Percentiles rank a stretch among this genome's conserved stretches.
phyloP scores from a whole-genome alignment of 208 protist genomes.

The Leptomonas pyrrhocoris region DNA sequence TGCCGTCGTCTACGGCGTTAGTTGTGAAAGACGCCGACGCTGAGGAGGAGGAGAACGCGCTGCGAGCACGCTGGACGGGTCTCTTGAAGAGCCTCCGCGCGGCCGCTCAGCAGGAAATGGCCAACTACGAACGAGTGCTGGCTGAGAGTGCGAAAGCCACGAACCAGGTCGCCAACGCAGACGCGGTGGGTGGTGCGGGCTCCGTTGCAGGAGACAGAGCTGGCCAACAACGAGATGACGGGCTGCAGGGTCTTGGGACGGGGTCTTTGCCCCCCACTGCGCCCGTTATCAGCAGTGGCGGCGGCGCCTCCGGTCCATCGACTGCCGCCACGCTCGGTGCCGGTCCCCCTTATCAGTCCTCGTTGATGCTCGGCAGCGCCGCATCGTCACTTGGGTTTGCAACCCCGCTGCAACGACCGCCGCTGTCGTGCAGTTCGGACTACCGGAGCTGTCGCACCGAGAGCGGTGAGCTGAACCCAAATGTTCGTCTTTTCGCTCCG shows the following conservation, averaged over 20 bases:
- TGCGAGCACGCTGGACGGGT: constrained; percentile 30
- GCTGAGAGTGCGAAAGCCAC: neutral
- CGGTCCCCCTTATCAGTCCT: neutral
- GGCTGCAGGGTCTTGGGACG: neutral
- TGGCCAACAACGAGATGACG: neutral
- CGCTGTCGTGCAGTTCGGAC: neutral
- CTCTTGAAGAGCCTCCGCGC: constrained; percentile 29
- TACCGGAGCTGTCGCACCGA: neutral
- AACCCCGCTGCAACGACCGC: constrained; percentile 17
- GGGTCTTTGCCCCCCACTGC: neutral
- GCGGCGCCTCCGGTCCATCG: neutral
- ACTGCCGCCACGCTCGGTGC: neutral
- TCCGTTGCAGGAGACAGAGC: no score
- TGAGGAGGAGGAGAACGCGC: constrained; percentile 17
- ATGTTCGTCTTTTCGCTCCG: constrained; percentile 1
- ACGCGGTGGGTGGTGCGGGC: no score
- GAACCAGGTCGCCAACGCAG: neutral
- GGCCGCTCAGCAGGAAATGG: constrained; percentile 28
- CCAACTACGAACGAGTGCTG: constrained; percentile 30
- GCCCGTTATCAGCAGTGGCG: no score
- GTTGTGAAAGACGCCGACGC: constrained; percentile 36
- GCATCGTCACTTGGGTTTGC: neutral
- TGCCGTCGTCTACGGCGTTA: constrained; percentile 2
- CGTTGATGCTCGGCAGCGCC: neutral
- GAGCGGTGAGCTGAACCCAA: neutral